A percentile compares a stretch with the other conserved stretches of the same genome.
Evolutionary conservation across 148 eudicot genomes (phyloP).

Genomic region (Limonium bicolor): DNA sequence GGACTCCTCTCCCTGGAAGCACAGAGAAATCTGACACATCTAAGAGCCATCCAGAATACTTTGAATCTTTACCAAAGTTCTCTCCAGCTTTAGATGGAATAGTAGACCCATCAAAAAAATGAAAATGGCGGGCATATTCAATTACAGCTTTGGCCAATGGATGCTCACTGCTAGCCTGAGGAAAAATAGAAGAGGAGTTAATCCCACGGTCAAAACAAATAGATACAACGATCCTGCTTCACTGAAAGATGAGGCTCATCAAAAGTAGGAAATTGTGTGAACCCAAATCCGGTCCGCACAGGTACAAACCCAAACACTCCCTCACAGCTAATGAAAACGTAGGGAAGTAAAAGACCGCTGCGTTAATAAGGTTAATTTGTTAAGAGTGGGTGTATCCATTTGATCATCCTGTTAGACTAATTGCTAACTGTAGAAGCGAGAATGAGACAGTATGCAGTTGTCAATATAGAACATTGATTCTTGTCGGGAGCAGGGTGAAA

Average conservation of each 20-base stretch:
- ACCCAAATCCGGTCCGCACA: too few relatives aligned
- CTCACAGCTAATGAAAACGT: too few relatives aligned
- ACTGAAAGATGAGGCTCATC: too few relatives aligned
- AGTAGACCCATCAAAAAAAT: slow-evolving; percentile 69
- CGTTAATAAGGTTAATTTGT: too few relatives aligned
- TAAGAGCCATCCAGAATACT: slow-evolving; percentile 68
- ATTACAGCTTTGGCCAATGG: slow-evolving; percentile 82
- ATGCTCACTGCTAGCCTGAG: slow-evolving; percentile 95
- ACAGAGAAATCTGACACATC: slow-evolving; percentile 66
- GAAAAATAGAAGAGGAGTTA: not conserved
- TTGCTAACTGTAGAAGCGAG: too few relatives aligned
- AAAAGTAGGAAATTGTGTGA: too few relatives aligned
- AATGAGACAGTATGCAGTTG: not conserved
- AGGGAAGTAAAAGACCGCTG: too few relatives aligned
- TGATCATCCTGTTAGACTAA: too few relatives aligned
- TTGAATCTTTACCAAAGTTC: slow-evolving; percentile 16
- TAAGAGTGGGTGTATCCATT: too few relatives aligned
- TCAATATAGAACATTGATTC: not conserved
- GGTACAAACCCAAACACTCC: too few relatives aligned
- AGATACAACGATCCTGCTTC: too few relatives aligned
- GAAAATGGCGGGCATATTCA: slow-evolving; percentile 94
- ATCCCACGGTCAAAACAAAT: not conserved
- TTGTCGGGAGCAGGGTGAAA: too few relatives aligned
- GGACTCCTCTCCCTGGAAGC: slow-evolving; percentile 82
- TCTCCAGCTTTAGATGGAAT: slow-evolving; percentile 26